phyloP scores from a whole-genome alignment of 352 stramenopile species.

The Globisporangium iwayamae region DNA sequence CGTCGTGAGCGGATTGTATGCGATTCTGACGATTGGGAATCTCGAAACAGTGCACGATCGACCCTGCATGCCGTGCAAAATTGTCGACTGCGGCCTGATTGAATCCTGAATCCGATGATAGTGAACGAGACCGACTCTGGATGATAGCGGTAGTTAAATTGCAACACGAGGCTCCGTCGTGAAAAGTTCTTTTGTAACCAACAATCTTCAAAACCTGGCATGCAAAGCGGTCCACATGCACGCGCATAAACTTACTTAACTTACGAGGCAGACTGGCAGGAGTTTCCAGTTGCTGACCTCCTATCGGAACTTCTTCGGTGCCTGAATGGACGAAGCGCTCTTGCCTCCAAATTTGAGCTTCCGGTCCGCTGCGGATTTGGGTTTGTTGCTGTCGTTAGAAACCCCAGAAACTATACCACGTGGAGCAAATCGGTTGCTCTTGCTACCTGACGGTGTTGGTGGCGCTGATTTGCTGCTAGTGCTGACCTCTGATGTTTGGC shows the following conservation, averaged over 20 bases:
- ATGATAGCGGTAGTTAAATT: not conserved
- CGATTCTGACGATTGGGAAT: too few species aligned
- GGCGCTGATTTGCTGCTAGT: slow-evolving; percentile 6
- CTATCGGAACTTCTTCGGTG: slow-evolving; percentile 18
- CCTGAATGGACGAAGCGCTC: slow-evolving; percentile 14
- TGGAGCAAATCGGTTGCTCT: slow-evolving; percentile 7
- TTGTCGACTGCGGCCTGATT: too few species aligned
- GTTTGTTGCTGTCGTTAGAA: slow-evolving; percentile 14
- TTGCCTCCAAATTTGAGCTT: slow-evolving; percentile 16
- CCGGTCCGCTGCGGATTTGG: slow-evolving; percentile 9
- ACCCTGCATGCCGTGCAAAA: too few species aligned
- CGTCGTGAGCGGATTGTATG: too few species aligned
- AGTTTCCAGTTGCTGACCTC: not conserved
- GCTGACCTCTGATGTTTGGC: not conserved
- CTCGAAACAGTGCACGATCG: too few species aligned
- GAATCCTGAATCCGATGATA: too few species aligned
- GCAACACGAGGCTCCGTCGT: not conserved
- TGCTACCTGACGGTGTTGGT: slow-evolving; percentile 8
- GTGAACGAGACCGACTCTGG: too few species aligned
- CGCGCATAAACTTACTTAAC: slow-evolving; percentile 13
- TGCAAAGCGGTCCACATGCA: slow-evolving; percentile 1
- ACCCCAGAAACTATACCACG: not conserved
- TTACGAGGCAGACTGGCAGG: not conserved
- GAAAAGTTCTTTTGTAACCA: not conserved
- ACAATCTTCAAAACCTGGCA: slow-evolving; percentile 2